Evolutionary conservation across 1,284 basidiomycete genomes (phyloP).

Genomic region (Salmacisia buchloeana): DNA sequence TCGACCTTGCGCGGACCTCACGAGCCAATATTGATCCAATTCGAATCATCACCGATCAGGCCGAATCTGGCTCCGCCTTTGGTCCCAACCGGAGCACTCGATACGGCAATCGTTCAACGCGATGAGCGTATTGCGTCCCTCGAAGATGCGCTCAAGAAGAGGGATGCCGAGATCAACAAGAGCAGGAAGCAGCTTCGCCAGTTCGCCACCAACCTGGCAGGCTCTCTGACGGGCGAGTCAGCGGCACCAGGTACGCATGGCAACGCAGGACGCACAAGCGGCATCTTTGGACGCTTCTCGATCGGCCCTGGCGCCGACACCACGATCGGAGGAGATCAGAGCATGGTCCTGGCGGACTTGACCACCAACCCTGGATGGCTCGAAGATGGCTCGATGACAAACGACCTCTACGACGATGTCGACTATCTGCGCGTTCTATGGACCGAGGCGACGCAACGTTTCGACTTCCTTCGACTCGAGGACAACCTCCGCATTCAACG

Average conservation of each 20-base stretch:
- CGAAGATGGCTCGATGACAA: background rate
- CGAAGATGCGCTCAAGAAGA: background rate
- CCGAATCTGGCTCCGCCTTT: background rate
- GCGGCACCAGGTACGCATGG: background rate
- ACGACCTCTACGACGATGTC: background rate
- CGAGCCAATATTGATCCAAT: too few relatives aligned
- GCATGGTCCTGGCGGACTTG: background rate
- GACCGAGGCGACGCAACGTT: slow-evolving; percentile 1
- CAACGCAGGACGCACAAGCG: background rate
- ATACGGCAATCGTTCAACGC: background rate
- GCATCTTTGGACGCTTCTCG: background rate
- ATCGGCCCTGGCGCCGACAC: background rate
- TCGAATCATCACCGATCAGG: background rate
- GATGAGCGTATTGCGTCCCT: background rate
- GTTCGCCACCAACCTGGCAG: background rate
- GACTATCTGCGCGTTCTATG: background rate
- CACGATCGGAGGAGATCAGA: background rate
- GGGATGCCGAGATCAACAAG: background rate
- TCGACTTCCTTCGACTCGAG: background rate
- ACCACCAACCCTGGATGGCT: background rate
- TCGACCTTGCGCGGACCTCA: too few relatives aligned
- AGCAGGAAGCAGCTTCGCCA: background rate
- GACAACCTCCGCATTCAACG: background rate
- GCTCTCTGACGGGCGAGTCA: background rate
- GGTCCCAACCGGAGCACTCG: background rate